Evolutionary conservation across 1,284 basidiomycete genomes (phyloP), one percentile per base, ranked within the genome.

Genomic region (Neonothopanus nambi): DNA sequence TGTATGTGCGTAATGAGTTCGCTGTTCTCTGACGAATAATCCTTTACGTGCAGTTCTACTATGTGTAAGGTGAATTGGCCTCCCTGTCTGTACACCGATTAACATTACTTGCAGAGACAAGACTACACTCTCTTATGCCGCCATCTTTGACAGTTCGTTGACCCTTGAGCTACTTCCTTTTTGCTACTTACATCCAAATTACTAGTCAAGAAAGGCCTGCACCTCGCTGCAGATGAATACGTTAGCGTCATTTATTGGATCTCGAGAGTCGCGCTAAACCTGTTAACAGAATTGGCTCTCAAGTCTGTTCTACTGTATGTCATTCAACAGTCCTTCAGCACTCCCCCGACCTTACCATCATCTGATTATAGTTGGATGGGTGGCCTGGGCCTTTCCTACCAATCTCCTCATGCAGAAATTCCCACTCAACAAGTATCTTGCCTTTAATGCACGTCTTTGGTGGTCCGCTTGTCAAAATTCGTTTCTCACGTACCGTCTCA

Each of bases 321-420:
- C 17, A 3, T 28, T 13, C n/a, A 8, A 5, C 18, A 15, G 18
- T 11, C 7, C 20, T 48, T 11, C 38, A 30, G 17, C 15, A 11
- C 2, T 9, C 18, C 15, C n/a, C 8, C 20, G 23, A 18, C 11
- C 35, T 40, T 7, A 15, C 11, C 6, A 5, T 17, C 4, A 12
- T 33, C 13, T 9, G 5, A 40, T 43, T n/a, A 9, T n/a, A 65
- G 63, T 76, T 47, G 75, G 76, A 20, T 75, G 73, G 72, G 56
- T 78, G 4, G 67, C 61, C 2, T 77, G 75, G 75, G 75, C 75
- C 0, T 67, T 78, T 42, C 77, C 77, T 0, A 72, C 74, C 9
- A 78, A 78, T 60, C 48, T 78, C 30, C 59, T 78, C 46, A 74
- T 78, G 70, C 75, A 77, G 54, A 68, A 70, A 35, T 72, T 65